Base-by-base conservation (phyloP, 441 rosid genomes). In the Dalechampia spathulata region DNA sequence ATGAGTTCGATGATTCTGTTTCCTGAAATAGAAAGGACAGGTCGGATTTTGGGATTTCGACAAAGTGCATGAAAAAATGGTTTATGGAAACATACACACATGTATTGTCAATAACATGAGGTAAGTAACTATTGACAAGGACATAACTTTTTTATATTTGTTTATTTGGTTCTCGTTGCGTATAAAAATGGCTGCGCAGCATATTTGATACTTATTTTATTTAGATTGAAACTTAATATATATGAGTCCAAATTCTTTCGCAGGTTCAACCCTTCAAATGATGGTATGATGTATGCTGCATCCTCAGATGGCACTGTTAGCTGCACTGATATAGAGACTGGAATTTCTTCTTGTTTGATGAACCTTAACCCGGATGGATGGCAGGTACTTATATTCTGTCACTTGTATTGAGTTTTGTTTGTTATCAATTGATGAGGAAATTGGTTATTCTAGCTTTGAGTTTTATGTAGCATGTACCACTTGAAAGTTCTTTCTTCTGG, bases 231-330 rank as follows among this genome's bases (percentile, higher is more conserved):
- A 23, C 44, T 28, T 20, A 28, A 54, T 7, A 26, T 28, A 14
- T 15, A 21, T 28, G 4, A 28, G 4, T 28, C 7, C 5, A 52
- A 21, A n/a, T 3, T 30, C 44, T 17, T 36, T 62, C 63, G 55
- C 78, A 88, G 95, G 78, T 84, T 86, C 67, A 80, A 69, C 62
- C 93, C 95, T 51, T 64, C 80, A 72, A 86, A 88, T 71, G 90
- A 82, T 75, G 90, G 74, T 54, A 68, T 75, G 65, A 64, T 91
- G 42, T 88, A 86, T 70, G 81, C 89, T 55, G 89, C 96, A 57
- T 81, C 98, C 59, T 86, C 95, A 1, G 98, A 91, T 84, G 98
- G 96, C 71, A 91, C 95, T n/a, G 20, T 88, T 61, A 86, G 95
- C 78, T 84, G 81, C 67, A 79, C 87, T 32, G 98, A 91, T 75